Percentiles rank a stretch among this genome's conserved stretches.
These are phyloP conservation scores for Metschnikowia bowlesiae DNA, from an alignment of 805 yeast genomes.

Conservation along the genomic window DNA sequence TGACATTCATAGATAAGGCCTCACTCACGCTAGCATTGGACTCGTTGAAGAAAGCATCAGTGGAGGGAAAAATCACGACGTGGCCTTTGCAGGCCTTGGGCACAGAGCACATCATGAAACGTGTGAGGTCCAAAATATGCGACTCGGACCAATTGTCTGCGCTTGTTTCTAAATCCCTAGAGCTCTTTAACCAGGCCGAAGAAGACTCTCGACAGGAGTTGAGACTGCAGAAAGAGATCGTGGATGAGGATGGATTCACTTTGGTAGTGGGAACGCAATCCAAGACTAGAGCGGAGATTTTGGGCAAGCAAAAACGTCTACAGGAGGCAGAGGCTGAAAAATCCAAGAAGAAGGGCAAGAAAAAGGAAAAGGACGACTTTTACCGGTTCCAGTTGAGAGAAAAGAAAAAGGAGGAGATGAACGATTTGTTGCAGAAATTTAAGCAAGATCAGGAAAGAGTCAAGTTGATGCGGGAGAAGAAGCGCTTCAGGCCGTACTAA, in stretches of 20 bases:
- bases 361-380: conserved; percentile 82
- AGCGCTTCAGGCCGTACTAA: conserved; percentile 80
- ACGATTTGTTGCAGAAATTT: conserved; percentile 75
- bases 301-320: conserved; percentile 49
- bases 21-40: conserved; percentile 60
- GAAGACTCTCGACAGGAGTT: conserved; percentile 53
- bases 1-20: conserved; percentile 69
- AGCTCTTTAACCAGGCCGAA: conserved; percentile 68
- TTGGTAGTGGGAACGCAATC: conserved; percentile 84
- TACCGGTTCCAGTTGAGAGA: conserved; percentile 96
- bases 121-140: conserved; percentile 32
- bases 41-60: conserved; percentile 51
- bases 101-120: conserved; percentile 41
- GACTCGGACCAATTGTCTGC: conserved; percentile 50
- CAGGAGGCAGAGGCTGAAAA: conserved; percentile 34
- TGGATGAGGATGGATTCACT: conserved; percentile 94
- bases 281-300: conserved; percentile 68
- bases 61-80: conserved; percentile 19
- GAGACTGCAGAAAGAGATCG: conserved; percentile 52
- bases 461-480: conserved; percentile 69
- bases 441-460: conserved; percentile 89
- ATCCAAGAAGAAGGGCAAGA: conserved; percentile 51
- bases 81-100: conserved; percentile 41
- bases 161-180: conserved; percentile 58
- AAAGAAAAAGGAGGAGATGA: conserved; percentile 87